Percentiles rank a stretch among this genome's conserved stretches.
Conservation (phyloP, 2,329 filamentous ascomycete species). For the Claviceps arundinis region DNA sequence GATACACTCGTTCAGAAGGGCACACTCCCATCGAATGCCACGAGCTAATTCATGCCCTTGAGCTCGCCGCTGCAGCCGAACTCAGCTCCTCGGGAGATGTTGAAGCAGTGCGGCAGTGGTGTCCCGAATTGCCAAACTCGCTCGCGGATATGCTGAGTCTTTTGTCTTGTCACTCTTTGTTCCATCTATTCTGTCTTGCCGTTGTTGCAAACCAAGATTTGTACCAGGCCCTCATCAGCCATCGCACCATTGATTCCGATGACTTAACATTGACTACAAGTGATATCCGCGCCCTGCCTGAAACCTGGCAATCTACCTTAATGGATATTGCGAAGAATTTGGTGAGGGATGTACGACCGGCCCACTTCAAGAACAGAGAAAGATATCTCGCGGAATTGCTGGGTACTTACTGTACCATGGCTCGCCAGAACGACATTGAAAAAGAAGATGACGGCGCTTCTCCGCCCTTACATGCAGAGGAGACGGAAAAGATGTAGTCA, state of each 20-base stretch:
- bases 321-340: slow-evolving; percentile 7
- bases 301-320: slow-evolving; percentile 1
- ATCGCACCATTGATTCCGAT: not conserved
- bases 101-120: slow-evolving; percentile 3
- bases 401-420: slow-evolving; percentile 9
- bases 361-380: slow-evolving; percentile 11
- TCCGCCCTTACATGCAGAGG: not conserved
- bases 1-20: slow-evolving; percentile 20
- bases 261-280: slow-evolving; percentile 7
- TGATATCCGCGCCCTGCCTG: slow-evolving; percentile 8
- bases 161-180: slow-evolving; percentile 7
- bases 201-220: slow-evolving; percentile 3
- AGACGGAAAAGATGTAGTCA: not conserved
- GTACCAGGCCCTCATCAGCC: slow-evolving; percentile 4
- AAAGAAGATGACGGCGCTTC: not conserved
- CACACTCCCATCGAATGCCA: slow-evolving; percentile 1
- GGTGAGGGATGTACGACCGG: slow-evolving; percentile 3
- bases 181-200: slow-evolving; percentile 6
- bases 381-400: slow-evolving; percentile 12
- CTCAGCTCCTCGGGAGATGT: slow-evolving; percentile 1
- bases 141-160: slow-evolving; percentile 7
- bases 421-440: not conserved
- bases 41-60: slow-evolving; percentile 9
- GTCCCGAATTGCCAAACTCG: slow-evolving; percentile 7
- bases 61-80: slow-evolving; percentile 11